phyloP scores from a whole-genome alignment of 768 basidiomycete genomes.

The Phylloporus rhodoxanthus region DNA sequence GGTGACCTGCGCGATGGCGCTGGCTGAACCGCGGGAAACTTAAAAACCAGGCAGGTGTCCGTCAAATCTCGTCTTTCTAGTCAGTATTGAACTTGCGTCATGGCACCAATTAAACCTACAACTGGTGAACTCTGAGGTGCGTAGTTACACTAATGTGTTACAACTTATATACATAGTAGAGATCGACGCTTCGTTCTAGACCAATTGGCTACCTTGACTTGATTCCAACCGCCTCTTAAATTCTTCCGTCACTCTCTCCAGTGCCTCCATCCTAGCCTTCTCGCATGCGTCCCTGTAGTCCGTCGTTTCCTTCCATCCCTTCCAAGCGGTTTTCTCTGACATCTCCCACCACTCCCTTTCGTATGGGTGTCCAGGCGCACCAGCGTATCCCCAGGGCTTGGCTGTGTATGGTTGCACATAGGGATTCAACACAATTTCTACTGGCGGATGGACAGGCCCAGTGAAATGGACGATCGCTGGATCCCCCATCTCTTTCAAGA shows the following conservation, averaged over 20 bases:
- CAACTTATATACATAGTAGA: background rate
- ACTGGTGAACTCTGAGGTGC: background rate
- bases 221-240: conserved; percentile 6
- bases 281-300: conserved; percentile 18
- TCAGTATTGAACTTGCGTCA: no score
- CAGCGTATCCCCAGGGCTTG: conserved; percentile 56
- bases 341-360: conserved; percentile 42
- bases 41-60: background rate
- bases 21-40: background rate
- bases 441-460: conserved; percentile 44
- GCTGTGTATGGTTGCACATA: conserved; percentile 48
- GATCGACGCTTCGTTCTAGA: background rate
- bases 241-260: conserved; percentile 6
- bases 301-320: conserved; percentile 25
- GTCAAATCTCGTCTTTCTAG: no score
- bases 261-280: conserved; percentile 6
- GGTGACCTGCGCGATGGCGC: background rate
- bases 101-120: no score
- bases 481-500: conserved; percentile 34
- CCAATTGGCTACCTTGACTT: background rate
- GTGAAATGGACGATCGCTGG: conserved; percentile 54
- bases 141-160: background rate
- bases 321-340: conserved; percentile 42
- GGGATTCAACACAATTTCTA: conserved; percentile 44
- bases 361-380: conserved; percentile 48